Conservation (phyloP, 2,329 filamentous ascomycete species). For the Sclerotinia trifoliorum region DNA sequence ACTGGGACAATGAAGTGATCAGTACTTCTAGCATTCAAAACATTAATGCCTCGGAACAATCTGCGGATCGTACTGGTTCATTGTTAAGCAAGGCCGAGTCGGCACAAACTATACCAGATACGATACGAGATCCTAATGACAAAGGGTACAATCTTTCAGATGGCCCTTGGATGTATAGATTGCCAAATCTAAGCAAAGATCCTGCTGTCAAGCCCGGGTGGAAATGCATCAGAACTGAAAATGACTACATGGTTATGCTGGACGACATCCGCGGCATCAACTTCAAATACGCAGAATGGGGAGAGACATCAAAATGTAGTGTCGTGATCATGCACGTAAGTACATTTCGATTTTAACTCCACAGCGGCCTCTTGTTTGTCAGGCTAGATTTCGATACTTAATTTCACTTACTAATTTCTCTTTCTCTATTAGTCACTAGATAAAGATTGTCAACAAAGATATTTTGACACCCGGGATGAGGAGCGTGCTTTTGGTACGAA, state of each 20-base stretch:
- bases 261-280: slow-evolving; percentile 4
- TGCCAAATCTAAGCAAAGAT: slow-evolving; percentile 11
- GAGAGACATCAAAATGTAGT: background rate
- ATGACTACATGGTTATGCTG: slow-evolving; percentile 22
- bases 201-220: background rate
- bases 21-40: background rate
- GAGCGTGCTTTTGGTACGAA: background rate
- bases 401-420: background rate
- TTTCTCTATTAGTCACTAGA: slow-evolving; percentile 15
- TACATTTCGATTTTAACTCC: background rate
- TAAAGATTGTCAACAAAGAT: slow-evolving; percentile 6
- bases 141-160: slow-evolving; percentile 32
- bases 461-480: background rate
- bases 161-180: slow-evolving; percentile 35
- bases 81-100: background rate
- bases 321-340: slow-evolving; percentile 21
- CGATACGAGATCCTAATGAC: background rate
- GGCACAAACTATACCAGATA: background rate
- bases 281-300: background rate
- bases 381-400: too few relatives aligned
- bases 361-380: too few relatives aligned
- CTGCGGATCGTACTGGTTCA: background rate
- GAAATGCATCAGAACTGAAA: background rate
- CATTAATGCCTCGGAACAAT: background rate
- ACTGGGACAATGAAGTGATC: background rate